Conservation (phyloP, 2,329 filamentous ascomycete species). For the Cercospora sp. region DNA sequence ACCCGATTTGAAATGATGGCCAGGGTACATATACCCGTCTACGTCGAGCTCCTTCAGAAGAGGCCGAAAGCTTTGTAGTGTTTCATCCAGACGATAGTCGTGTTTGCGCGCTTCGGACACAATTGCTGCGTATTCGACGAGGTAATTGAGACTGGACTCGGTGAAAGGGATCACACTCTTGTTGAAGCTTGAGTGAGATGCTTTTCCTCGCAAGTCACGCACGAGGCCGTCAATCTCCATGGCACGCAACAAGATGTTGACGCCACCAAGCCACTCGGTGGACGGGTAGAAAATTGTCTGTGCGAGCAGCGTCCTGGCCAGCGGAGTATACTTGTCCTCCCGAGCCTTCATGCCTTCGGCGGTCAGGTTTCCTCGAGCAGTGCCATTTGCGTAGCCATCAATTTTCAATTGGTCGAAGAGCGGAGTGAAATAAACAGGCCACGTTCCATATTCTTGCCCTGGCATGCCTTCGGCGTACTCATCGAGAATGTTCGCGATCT, state of each 20-base stretch:
- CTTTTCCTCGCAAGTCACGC: not conserved
- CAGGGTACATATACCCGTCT: not conserved
- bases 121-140: not conserved
- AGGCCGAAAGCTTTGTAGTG: not conserved
- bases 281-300: not conserved
- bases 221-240: not conserved
- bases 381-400: constrained; percentile 1
- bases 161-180: not conserved
- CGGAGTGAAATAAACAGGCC: not conserved
- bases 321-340: not conserved
- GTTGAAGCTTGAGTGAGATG: not conserved
- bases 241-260: not conserved
- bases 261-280: not conserved
- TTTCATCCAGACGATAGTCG: not conserved
- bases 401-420: not conserved
- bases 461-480: not conserved
- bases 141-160: not conserved
- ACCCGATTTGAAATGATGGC: not conserved
- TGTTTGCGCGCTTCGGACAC: not conserved
- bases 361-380: not conserved
- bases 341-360: not conserved
- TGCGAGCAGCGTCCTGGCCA: not conserved
- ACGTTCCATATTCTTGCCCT: not conserved
- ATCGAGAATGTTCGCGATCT: not conserved
- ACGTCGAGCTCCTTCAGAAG: not conserved